phyloP scores from a whole-genome alignment of 495 filamentous ascomycete genomes.

The Aspergillus funiculosus region DNA sequence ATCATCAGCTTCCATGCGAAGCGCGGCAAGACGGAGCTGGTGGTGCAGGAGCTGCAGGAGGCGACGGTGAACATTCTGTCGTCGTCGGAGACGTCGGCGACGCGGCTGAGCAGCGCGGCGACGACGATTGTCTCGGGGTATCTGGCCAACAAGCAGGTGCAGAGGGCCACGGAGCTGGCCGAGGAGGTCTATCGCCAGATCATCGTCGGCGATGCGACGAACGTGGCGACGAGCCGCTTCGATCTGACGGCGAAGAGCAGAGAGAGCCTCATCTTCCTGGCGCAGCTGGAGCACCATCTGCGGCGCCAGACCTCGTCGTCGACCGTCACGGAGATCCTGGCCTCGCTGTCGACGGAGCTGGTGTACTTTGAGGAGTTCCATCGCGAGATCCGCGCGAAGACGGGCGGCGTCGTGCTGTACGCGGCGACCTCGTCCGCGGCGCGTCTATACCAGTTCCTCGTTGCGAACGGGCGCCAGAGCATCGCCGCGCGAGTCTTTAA shows the following conservation, averaged over 20 bases:
- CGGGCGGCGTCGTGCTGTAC: conserved; percentile 27
- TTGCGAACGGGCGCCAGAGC: conserved; percentile 23
- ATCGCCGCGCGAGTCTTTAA: conserved; percentile 27
- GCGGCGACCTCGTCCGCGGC: conserved; percentile 26
- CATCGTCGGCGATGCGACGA: conserved; percentile 21
- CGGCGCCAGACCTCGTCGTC: conserved; percentile 22
- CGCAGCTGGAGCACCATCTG: conserved; percentile 35
- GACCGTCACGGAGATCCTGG: conserved; percentile 33
- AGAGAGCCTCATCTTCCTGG: conserved; percentile 37
- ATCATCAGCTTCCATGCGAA: conserved; percentile 32
- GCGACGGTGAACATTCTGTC: conserved; percentile 33
- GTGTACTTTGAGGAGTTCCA: conserved; percentile 40
- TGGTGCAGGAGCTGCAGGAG: conserved; percentile 30
- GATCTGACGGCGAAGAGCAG: conserved; percentile 33
- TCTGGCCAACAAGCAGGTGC: conserved; percentile 26
- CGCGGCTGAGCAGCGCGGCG: conserved; percentile 25
- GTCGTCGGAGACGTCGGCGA: conserved; percentile 27
- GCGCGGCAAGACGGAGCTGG: conserved; percentile 26
- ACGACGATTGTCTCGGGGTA: conserved; percentile 33
- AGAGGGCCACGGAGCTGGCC: conserved; percentile 29
- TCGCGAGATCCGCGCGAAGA: conserved; percentile 20
- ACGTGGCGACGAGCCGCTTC: conserved; percentile 20
- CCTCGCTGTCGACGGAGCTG: conserved; percentile 33
- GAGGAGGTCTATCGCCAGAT: conserved; percentile 40
- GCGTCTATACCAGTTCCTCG: conserved; percentile 34